phyloP scores from a whole-genome alignment of 257 asterid species.

The Leptodermis oblonga region DNA sequence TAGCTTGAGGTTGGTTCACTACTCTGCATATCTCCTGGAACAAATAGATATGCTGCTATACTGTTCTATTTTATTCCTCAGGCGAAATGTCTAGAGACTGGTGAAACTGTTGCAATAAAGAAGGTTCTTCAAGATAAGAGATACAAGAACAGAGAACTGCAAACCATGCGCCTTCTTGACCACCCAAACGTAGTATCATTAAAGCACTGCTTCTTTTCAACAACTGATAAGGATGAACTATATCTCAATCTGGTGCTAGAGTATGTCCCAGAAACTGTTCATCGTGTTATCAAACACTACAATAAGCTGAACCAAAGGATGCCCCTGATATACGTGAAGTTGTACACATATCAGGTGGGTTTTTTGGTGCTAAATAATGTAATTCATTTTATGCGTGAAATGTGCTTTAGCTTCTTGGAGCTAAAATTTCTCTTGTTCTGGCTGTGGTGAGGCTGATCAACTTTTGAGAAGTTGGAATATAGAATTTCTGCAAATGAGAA shows the following conservation, averaged over 20 bases:
- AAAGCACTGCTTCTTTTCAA: constrained; percentile 96
- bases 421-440: background rate
- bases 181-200: constrained; percentile 91
- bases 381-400: background rate
- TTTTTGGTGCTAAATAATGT: constrained; percentile 8
- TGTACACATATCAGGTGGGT: constrained; percentile 82
- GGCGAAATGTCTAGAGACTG: constrained; percentile 96
- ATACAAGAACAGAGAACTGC: constrained; percentile 90
- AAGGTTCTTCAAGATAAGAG: constrained; percentile 96
- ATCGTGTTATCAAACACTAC: constrained; percentile 86
- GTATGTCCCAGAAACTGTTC: constrained; percentile 94
- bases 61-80: constrained; percentile 33
- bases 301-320: constrained; percentile 87
- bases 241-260: constrained; percentile 93
- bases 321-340: constrained; percentile 83
- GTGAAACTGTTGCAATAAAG: constrained; percentile 92
- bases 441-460: background rate
- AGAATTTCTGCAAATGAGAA: background rate
- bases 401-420: background rate
- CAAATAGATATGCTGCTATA: background rate
- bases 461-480: background rate
- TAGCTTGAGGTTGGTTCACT: background rate
- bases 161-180: constrained; percentile 94
- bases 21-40: background rate
- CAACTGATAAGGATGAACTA: constrained; percentile 89